A percentile compares a stretch with the other conserved stretches of the same genome.
Conservation (phyloP, 345 rosid species). For the Psidium friedrichsthalianum region DNA sequence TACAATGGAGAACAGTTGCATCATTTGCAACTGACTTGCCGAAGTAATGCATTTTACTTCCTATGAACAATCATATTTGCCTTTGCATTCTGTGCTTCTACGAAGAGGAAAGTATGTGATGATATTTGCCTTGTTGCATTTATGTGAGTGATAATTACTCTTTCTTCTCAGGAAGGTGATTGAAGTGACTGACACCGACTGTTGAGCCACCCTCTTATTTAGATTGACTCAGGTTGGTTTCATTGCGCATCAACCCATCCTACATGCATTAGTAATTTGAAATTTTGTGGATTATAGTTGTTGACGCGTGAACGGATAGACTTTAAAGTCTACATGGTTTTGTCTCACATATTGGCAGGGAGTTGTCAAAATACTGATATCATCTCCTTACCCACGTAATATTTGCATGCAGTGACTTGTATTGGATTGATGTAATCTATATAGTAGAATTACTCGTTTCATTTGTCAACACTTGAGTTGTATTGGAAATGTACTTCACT, state of each 20-base stretch:
- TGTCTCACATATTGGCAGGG: neutral
- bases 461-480: neutral
- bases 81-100: neutral
- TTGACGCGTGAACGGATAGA: neutral
- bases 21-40: neutral
- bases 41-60: neutral
- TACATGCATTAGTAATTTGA: neutral
- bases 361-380: neutral
- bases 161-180: neutral
- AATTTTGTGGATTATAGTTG: neutral
- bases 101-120: neutral
- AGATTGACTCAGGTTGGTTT: neutral
- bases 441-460: neutral
- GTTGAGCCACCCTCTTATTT: neutral
- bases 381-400: neutral
- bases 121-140: neutral
- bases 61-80: neutral
- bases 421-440: neutral
- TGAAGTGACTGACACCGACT: neutral
- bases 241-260: neutral
- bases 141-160: neutral
- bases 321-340: neutral
- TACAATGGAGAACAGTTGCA: neutral
- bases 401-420: neutral
- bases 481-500: neutral